Percentiles rank a stretch among this genome's conserved stretches.
phyloP scores from a whole-genome alignment of 2,329 filamentous ascomycete genomes.

The Thermothelomyces thermophilus region DNA sequence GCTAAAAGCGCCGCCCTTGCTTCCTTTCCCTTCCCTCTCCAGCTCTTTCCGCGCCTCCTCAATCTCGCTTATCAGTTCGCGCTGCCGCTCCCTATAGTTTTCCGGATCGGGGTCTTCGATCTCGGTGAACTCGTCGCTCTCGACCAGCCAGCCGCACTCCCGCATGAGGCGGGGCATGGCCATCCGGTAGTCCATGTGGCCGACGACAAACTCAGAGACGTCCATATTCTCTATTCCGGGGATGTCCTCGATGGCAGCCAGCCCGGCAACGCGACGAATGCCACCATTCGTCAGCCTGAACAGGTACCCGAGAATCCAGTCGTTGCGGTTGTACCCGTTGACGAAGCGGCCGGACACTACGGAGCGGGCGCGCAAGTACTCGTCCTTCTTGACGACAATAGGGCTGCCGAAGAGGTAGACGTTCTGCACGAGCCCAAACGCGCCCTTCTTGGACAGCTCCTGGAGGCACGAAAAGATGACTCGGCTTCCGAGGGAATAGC shows the following conservation, averaged over 20 bases:
- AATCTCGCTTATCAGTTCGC: slow-evolving; percentile 92
- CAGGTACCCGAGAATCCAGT: slow-evolving; percentile 95
- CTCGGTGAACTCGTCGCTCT: slow-evolving; percentile 90
- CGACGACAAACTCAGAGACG: slow-evolving; percentile 75
- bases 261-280: slow-evolving; percentile 79
- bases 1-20: slow-evolving; percentile 48
- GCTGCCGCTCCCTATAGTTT: slow-evolving; percentile 77
- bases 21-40: slow-evolving; percentile 63
- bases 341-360: slow-evolving; percentile 89
- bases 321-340: slow-evolving; percentile 88
- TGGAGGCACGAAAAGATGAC: slow-evolving; percentile 89
- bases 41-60: slow-evolving; percentile 86
- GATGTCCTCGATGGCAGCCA: slow-evolving; percentile 69
- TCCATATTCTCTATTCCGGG: slow-evolving; percentile 83
- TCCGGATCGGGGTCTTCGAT: slow-evolving; percentile 97
- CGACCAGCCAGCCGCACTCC: slow-evolving; percentile 83
- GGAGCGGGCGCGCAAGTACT: slow-evolving; percentile 73
- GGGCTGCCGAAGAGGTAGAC: slow-evolving; percentile 93
- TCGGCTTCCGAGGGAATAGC: slow-evolving; percentile 85
- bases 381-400: slow-evolving; percentile 83
- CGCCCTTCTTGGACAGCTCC: slow-evolving; percentile 78
- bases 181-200: slow-evolving; percentile 93
- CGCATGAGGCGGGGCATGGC: slow-evolving; percentile 85
- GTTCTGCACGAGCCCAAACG: slow-evolving; percentile 83
- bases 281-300: slow-evolving; percentile 92